A percentile compares a stretch with the other conserved stretches of the same genome.
These are phyloP conservation scores for Cutaneotrichosporon dermatis DNA, from an alignment of 1,284 basidiomycete genomes.

Conservation along the genomic window DNA sequence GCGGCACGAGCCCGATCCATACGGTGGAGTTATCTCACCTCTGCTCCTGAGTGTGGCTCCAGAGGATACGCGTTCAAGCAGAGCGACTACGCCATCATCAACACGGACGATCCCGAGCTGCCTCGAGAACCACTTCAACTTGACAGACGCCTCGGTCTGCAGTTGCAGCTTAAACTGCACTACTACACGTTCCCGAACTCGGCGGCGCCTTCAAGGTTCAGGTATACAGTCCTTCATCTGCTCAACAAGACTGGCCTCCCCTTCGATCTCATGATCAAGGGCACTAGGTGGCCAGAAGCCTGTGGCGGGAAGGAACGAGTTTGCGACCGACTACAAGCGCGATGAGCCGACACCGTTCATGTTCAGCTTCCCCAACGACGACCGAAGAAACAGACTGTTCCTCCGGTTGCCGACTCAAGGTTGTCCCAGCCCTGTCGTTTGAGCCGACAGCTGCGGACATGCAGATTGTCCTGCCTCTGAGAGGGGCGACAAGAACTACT, in stretches of 20 bases:
- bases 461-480: slow-evolving; percentile 68
- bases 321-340: slow-evolving; percentile 52
- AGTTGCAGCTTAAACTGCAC: slow-evolving; percentile 77
- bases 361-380: slow-evolving; percentile 74
- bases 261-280: slow-evolving; percentile 71
- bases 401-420: slow-evolving; percentile 79
- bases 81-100: slow-evolving; percentile 98
- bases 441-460: slow-evolving; percentile 90
- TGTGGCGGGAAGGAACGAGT: slow-evolving; percentile 70
- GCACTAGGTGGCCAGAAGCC: slow-evolving; percentile 69
- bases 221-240: slow-evolving; percentile 91
- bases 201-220: slow-evolving; percentile 97
- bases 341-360: slow-evolving; percentile 68
- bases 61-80: slow-evolving; percentile 89
- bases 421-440: slow-evolving; percentile 87
- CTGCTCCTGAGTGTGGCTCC: slow-evolving; percentile 86
- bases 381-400: slow-evolving; percentile 77
- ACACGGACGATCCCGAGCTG: slow-evolving; percentile 77
- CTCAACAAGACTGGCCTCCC: slow-evolving; percentile 91
- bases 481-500: slow-evolving; percentile 71
- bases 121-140: slow-evolving; percentile 48
- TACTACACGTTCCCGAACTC: slow-evolving; percentile 85
- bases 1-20: slow-evolving; percentile 94
- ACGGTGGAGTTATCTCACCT: slow-evolving; percentile 93
- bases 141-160: slow-evolving; percentile 76